Evolutionary conservation across 257 asterid genomes (phyloP).

Genomic region (Schizonepeta tenuifolia): DNA sequence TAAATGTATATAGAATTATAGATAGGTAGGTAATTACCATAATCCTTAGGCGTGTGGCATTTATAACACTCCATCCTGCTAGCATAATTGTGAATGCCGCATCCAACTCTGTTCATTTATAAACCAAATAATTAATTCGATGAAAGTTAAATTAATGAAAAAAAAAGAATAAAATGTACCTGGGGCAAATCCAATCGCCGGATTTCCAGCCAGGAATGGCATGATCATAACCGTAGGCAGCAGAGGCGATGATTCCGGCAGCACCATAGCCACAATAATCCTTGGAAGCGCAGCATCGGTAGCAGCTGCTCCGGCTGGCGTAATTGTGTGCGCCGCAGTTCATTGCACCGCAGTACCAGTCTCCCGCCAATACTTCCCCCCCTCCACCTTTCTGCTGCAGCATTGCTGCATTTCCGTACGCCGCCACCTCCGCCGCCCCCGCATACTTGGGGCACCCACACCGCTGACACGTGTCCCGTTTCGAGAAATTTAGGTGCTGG

Average conservation of each 20-base stretch:
- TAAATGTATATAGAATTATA: too few relatives aligned
- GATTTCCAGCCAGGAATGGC: slow-evolving; percentile 85
- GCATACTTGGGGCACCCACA: slow-evolving; percentile 82
- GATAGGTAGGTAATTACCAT: too few relatives aligned
- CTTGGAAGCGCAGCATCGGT: slow-evolving; percentile 55
- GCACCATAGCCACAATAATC: slow-evolving; percentile 55
- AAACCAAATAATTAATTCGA: neutral
- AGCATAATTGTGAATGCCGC: slow-evolving; percentile 79
- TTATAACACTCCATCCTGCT: slow-evolving; percentile 71
- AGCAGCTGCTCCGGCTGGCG: slow-evolving; percentile 81
- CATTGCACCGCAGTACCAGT: slow-evolving; percentile 71
- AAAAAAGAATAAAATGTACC: slow-evolving; percentile 33
- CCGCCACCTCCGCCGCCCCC: slow-evolving; percentile 44
- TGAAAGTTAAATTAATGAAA: too few relatives aligned
- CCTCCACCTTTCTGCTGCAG: slow-evolving; percentile 29
- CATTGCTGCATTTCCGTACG: slow-evolving; percentile 43
- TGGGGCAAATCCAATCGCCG: slow-evolving; percentile 88
- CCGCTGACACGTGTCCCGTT: slow-evolving; percentile 71
- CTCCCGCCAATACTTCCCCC: slow-evolving; percentile 68
- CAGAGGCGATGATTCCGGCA: slow-evolving; percentile 50
- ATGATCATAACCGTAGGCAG: slow-evolving; percentile 45
- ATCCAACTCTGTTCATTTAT: slow-evolving; percentile 50
- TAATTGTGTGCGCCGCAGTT: slow-evolving; percentile 87
- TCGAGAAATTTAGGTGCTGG: slow-evolving; percentile 76
- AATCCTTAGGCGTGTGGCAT: slow-evolving; percentile 68